phyloP scores from a whole-genome alignment of 202 grass and related monocot genomes.

The Dendrocalamus latiflorus region DNA sequence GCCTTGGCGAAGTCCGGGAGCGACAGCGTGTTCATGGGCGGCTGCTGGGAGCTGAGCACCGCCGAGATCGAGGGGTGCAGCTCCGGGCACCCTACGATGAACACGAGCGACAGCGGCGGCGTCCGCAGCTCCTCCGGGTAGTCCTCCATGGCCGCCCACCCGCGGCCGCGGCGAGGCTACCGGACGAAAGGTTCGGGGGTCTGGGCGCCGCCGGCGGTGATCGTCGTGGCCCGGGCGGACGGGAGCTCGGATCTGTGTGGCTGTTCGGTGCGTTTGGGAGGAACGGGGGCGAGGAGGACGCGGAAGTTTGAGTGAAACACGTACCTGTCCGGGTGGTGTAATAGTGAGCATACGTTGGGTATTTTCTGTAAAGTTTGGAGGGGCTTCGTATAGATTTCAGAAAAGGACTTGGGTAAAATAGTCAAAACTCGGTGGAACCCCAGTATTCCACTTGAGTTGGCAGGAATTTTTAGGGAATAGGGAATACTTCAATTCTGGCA shows the following conservation, averaged over 20 bases:
- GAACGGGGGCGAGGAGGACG: not conserved
- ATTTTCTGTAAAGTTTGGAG: not conserved
- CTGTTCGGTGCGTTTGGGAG: slow-evolving; percentile 17
- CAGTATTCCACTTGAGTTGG: not conserved
- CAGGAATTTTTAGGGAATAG: too few species aligned
- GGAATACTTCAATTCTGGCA: not conserved
- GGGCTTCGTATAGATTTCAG: not conserved
- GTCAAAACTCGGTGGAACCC: not conserved
- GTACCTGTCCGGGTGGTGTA: not conserved
- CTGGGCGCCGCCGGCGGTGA: too few species aligned
- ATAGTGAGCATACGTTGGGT: not conserved
- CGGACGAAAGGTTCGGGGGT: not conserved
- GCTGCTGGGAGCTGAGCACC: slow-evolving; percentile 70
- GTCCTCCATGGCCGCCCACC: slow-evolving; percentile 69
- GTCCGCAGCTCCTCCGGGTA: slow-evolving; percentile 98
- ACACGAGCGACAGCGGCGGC: slow-evolving; percentile 67
- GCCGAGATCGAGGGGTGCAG: slow-evolving; percentile 80
- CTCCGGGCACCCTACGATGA: slow-evolving; percentile 80
- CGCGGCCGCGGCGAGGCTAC: not conserved
- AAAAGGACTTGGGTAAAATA: not conserved
- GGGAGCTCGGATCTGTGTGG: too few species aligned
- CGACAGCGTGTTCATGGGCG: slow-evolving; percentile 76
- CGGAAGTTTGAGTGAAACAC: not conserved
- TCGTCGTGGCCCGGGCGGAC: too few species aligned
- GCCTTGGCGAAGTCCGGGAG: slow-evolving; percentile 82